These are phyloP conservation scores for Fusarium succisae DNA, from an alignment of 2,329 filamentous ascomycete genomes.

Conservation along the genomic window DNA sequence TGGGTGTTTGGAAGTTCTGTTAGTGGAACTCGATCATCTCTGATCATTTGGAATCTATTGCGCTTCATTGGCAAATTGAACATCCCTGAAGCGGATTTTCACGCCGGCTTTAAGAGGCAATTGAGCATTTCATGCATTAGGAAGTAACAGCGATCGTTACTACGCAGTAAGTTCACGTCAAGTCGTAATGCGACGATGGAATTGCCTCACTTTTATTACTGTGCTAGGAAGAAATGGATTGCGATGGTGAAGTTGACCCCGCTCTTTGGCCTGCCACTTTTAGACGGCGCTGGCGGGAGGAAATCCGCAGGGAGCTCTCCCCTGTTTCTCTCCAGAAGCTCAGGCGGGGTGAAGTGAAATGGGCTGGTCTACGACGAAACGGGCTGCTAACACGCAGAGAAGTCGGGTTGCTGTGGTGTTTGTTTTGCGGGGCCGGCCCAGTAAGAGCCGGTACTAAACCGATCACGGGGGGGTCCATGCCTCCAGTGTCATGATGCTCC, in stretches of 20 bases:
- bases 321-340: not conserved
- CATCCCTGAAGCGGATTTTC: not conserved
- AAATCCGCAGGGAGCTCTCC: slow-evolving; percentile 3
- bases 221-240: not conserved
- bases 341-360: not conserved
- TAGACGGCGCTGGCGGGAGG: not conserved
- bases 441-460: slow-evolving; percentile 4
- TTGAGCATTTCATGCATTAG: not conserved
- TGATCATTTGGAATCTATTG: not conserved
- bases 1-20: not conserved
- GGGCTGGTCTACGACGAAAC: slow-evolving; percentile 17
- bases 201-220: slow-evolving; percentile 7
- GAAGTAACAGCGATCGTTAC: not conserved
- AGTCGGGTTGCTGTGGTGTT: slow-evolving; percentile 21
- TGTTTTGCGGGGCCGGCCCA: slow-evolving; percentile 13
- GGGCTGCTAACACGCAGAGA: slow-evolving; percentile 17
- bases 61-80: not conserved
- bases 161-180: not conserved
- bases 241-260: slow-evolving; percentile 19
- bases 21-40: not conserved
- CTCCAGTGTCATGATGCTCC: not conserved
- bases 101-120: not conserved
- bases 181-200: not conserved
- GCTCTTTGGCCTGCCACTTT: slow-evolving; percentile 16
- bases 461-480: slow-evolving; percentile 12